These are phyloP conservation scores for Coniochaeta sp. DNA, from an alignment of 2,329 filamentous ascomycete genomes.

Conservation along the genomic window DNA sequence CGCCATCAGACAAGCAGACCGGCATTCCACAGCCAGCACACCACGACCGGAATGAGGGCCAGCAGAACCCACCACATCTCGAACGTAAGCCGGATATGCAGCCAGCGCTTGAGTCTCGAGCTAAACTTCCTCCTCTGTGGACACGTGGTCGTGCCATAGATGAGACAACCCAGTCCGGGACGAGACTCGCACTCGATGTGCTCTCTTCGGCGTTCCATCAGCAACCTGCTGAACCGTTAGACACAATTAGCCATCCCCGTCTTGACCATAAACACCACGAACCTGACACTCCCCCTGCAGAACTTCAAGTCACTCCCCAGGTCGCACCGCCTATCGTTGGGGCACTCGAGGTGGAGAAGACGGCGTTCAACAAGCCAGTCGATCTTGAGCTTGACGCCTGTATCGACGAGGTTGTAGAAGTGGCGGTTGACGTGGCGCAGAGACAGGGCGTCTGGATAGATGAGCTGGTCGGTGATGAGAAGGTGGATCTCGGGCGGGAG, in stretches of 20 bases:
- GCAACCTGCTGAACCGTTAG: too few species aligned
- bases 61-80: slow-evolving; percentile 44
- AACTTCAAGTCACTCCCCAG: slow-evolving; percentile 53
- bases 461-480: slow-evolving; percentile 51
- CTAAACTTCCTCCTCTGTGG: slow-evolving; percentile 31
- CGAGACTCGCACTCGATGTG: slow-evolving; percentile 55
- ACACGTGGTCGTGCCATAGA: slow-evolving; percentile 43
- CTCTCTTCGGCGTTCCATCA: slow-evolving; percentile 53
- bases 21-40: slow-evolving; percentile 29
- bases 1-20: slow-evolving; percentile 10
- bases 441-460: slow-evolving; percentile 64
- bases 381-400: slow-evolving; percentile 58
- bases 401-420: slow-evolving; percentile 59
- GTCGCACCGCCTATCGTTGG: slow-evolving; percentile 50
- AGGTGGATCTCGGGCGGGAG: slow-evolving; percentile 64
- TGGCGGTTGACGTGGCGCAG: slow-evolving; percentile 60
- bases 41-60: slow-evolving; percentile 30
- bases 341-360: slow-evolving; percentile 57
- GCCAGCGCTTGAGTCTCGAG: slow-evolving; percentile 40
- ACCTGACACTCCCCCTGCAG: slow-evolving; percentile 54
- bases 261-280: too few species aligned
- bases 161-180: slow-evolving; percentile 48
- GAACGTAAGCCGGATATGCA: slow-evolving; percentile 35
- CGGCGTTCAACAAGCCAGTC: slow-evolving; percentile 62
- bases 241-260: too few species aligned